A percentile compares a stretch with the other conserved stretches of the same genome.
Evolutionary conservation across 768 basidiomycete species (phyloP).

Genomic region (Chalciporus chontae): DNA sequence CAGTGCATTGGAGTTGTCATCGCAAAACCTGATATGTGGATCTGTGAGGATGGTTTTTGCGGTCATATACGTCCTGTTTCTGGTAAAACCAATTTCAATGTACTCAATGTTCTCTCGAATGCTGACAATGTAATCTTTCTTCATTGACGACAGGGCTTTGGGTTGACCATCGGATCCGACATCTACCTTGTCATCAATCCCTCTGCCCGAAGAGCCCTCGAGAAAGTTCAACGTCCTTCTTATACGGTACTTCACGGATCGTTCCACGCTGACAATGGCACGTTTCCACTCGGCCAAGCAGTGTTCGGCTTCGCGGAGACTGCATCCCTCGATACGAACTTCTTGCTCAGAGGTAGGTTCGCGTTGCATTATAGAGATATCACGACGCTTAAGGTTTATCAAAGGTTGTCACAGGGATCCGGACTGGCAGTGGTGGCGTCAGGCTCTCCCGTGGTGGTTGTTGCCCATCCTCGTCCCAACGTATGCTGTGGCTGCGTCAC

Average conservation of each 20-base stretch:
- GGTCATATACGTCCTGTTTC: conserved; percentile 79
- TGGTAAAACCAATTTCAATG: conserved; percentile 40
- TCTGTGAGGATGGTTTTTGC: conserved; percentile 83
- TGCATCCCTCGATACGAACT: conserved; percentile 28
- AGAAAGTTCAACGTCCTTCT: conserved; percentile 31
- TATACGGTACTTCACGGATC: conserved; percentile 51
- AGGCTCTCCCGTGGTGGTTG: conserved; percentile 81
- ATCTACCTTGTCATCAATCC: conserved; percentile 70
- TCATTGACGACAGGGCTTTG: conserved; percentile 58
- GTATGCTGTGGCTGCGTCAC: conserved; percentile 69
- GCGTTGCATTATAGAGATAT: conserved; percentile 5
- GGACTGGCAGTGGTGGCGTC: conserved; percentile 72
- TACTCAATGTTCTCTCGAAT: no score
- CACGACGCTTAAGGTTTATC: conserved; percentile 27
- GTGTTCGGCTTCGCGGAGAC: conserved; percentile 45
- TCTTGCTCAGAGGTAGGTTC: conserved; percentile 28
- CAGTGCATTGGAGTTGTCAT: conserved; percentile 76
- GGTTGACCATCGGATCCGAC: conserved; percentile 80
- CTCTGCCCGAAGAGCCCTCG: conserved; percentile 41
- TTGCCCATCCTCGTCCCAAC: conserved; percentile 72
- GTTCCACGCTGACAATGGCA: conserved; percentile 48
- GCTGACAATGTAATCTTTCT: no score
- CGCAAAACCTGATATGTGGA: conserved; percentile 76
- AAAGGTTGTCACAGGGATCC: conserved; percentile 75
- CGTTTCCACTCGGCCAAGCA: conserved; percentile 39